Conservation (phyloP, 148 eudicot species). For the Camellia sinensis region DNA sequence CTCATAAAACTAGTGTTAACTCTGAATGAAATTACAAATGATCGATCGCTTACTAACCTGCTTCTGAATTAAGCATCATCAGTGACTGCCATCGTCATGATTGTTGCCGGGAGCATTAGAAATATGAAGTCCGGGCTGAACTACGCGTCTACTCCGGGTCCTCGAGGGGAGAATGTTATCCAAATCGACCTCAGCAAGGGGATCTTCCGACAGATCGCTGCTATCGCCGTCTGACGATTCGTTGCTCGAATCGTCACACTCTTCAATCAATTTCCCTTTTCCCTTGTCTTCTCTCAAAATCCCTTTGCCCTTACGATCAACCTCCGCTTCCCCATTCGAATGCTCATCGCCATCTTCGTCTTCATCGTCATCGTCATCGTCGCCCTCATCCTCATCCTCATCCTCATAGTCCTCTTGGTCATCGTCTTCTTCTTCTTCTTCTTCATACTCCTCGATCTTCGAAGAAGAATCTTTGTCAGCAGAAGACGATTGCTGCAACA, state of each 20-base stretch:
- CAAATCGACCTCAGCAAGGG: slow-evolving; percentile 78
- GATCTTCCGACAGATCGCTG: slow-evolving; percentile 70
- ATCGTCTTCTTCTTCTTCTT: slow-evolving; percentile 3
- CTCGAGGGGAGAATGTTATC: slow-evolving; percentile 80
- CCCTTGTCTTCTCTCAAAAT: slow-evolving; percentile 52
- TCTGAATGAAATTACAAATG: background rate
- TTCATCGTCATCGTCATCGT: slow-evolving; percentile 14
- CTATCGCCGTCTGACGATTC: slow-evolving; percentile 39
- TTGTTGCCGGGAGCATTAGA: slow-evolving; percentile 27
- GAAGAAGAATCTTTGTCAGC: background rate
- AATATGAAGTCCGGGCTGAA: slow-evolving; percentile 40
- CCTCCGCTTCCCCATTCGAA: slow-evolving; percentile 30
- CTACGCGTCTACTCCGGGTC: slow-evolving; percentile 49
- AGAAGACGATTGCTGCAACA: slow-evolving; percentile 7
- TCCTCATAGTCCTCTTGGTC: slow-evolving; percentile 18
- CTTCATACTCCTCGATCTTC: background rate
- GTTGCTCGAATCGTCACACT: slow-evolving; percentile 29
- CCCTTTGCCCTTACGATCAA: slow-evolving; percentile 72
- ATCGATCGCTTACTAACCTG: background rate
- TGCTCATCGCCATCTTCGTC: slow-evolving; percentile 23
- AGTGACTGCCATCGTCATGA: slow-evolving; percentile 24
- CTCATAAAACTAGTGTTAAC: slow-evolving; percentile 1
- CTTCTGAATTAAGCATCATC: slow-evolving; percentile 31
- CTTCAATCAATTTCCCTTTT: slow-evolving; percentile 39
- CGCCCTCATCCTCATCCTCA: slow-evolving; percentile 19